Evolutionary conservation across 2,329 filamentous ascomycete species (phyloP), one percentile per base, ranked within the genome.

Genomic region (Penicillium sp.): DNA sequence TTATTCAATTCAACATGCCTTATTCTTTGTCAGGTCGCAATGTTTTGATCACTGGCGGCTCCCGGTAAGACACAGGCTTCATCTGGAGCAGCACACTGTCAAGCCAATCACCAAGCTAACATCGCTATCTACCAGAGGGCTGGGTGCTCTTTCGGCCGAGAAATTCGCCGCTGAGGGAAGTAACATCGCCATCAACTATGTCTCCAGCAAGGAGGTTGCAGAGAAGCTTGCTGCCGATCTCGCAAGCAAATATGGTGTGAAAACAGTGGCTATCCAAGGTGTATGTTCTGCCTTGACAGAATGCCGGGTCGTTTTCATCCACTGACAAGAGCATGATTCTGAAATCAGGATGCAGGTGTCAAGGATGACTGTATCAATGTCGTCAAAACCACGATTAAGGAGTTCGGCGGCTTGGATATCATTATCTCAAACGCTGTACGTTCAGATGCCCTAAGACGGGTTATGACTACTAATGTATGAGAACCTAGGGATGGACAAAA

Each of bases 141-240:
- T 92, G 28, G 88, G 88, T 30, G 87, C 86, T 36, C 75, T 84
- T 3, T 77, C 88, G 3, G 80, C 78, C 33, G 78, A 80, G 47
- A 80, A 83, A 28, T 88, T 91, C 59, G 87, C 87, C 8, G 71
- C 77, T 18, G 76, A 84, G 59, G 86, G 86, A 39, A 81, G 80
- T 64, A 84, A 87, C 49, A 74, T 92, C 9, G 81, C 82, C 8
- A 79, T 93, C 64, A 92, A 91, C 71, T 92, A 89, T 69, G 76
- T 78, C 68, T 80, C 77, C 54, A 83, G 80, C 65, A 67, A 74
- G 30, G 76, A 78, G 14, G 76, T 81, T 2, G 88, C 87, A 5
- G 71, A 80, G 36, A 70, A 75, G 7, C 72, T 89, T 3, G 74
- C 82, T 3, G 62, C 72, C 9, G 79, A 81, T 51, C 72, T 90